These are phyloP conservation scores for Chytriomyces sp. DNA, from an alignment of 192 early-diverging fungal genomes.

Conservation along the genomic window DNA sequence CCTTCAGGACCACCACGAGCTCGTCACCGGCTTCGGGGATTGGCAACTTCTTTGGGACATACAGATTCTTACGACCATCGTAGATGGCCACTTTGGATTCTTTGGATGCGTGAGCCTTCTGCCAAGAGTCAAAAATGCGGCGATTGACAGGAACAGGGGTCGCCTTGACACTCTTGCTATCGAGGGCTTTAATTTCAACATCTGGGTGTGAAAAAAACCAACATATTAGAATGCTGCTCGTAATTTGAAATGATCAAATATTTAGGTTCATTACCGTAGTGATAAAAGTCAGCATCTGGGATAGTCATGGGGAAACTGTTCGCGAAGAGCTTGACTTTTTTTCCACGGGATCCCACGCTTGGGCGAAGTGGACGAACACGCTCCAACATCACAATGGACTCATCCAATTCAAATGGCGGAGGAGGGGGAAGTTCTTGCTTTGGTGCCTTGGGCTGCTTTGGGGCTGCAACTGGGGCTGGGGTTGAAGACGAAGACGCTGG, in stretches of 20 bases:
- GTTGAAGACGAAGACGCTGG: background rate
- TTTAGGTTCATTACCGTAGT: conserved; percentile 3
- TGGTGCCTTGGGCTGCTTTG: background rate
- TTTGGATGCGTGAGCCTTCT: conserved; percentile 15
- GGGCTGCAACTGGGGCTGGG: background rate
- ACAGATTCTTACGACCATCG: conserved; percentile 33
- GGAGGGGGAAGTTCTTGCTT: background rate
- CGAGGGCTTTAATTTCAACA: conserved; percentile 24
- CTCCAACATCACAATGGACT: conserved; percentile 9
- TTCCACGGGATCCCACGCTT: conserved; percentile 1
- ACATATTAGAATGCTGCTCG: too few species aligned
- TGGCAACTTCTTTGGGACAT: conserved; percentile 31
- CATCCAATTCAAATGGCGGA: conserved; percentile 29
- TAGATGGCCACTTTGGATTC: conserved; percentile 14
- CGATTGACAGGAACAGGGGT: conserved; percentile 25
- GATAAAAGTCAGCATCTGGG: conserved; percentile 32
- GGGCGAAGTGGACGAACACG: conserved; percentile 31
- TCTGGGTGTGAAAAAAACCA: conserved; percentile 1
- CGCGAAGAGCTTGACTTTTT: conserved; percentile 22
- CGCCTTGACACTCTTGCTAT: background rate
- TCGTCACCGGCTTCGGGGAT: conserved; percentile 17
- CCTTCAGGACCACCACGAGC: background rate
- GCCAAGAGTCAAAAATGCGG: conserved; percentile 18
- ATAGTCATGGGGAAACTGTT: conserved; percentile 30
- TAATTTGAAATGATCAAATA: background rate